Conservation (phyloP, 106 monocot genomes). For the Hemerocallis citrina region DNA sequence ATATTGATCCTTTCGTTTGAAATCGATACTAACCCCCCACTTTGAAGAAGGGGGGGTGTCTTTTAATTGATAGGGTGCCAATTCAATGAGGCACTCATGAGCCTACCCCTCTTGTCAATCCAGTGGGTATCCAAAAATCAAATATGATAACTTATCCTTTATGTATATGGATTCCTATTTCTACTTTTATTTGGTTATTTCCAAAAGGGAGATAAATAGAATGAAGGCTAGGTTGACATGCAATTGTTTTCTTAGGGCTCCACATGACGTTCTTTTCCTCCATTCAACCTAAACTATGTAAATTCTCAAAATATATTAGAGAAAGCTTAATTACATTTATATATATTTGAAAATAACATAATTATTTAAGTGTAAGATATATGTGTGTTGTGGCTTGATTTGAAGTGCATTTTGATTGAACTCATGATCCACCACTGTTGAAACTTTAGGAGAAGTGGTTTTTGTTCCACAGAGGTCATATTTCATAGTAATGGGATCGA, state of each 20-base stretch:
- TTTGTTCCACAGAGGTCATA: background rate
- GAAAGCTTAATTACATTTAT: no score
- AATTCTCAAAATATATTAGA: no score
- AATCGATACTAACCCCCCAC: background rate
- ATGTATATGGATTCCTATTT: background rate
- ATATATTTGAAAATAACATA: background rate
- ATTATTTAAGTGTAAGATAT: background rate
- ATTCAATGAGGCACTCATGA: constrained; percentile 4
- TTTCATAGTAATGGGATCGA: background rate
- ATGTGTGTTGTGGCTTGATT: background rate
- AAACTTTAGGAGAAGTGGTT: background rate
- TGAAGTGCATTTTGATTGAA: background rate
- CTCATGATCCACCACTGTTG: background rate
- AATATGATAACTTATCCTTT: background rate
- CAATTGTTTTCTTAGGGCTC: background rate
- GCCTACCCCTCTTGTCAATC: background rate
- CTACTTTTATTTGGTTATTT: no score
- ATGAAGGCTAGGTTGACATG: background rate
- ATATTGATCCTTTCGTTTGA: background rate
- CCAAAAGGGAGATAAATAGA: background rate
- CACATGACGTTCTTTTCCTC: background rate
- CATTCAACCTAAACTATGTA: background rate
- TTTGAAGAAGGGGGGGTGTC: background rate
- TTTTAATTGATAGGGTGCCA: background rate
- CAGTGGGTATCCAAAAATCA: background rate